Evolutionary conservation across 1,284 basidiomycete species (phyloP).

Genomic region (Cutaneotrichosporon sp.): DNA sequence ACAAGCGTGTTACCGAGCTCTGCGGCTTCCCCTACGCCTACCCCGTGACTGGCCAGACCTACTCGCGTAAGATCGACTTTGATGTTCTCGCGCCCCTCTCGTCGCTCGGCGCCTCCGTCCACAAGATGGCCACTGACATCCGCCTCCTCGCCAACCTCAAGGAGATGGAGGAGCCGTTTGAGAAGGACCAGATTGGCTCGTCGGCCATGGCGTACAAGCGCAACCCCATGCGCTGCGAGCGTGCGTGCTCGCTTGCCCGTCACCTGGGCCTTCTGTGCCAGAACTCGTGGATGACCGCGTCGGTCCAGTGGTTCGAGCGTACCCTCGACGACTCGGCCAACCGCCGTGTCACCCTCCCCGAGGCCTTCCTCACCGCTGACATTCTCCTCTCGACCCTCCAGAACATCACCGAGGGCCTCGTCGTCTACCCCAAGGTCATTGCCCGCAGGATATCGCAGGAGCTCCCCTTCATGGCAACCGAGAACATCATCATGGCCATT

Average conservation of each 20-base stretch:
- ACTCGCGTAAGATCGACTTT: slow-evolving; percentile 95
- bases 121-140: slow-evolving; percentile 97
- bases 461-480: slow-evolving; percentile 98
- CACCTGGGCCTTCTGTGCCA: slow-evolving; percentile 92
- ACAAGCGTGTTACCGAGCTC: slow-evolving; percentile 82
- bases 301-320: slow-evolving; percentile 94
- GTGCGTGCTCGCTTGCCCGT: slow-evolving; percentile 89
- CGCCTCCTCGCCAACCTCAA: slow-evolving; percentile 89
- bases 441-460: slow-evolving; percentile 87
- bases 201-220: slow-evolving; percentile 99
- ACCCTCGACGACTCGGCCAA: slow-evolving; percentile 97
- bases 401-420: slow-evolving; percentile 94
- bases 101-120: slow-evolving; percentile 89
- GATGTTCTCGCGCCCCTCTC: slow-evolving; percentile 88
- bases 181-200: slow-evolving; percentile 95
- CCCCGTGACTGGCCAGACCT: slow-evolving; percentile 97
- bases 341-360: slow-evolving; percentile 90
- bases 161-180: slow-evolving; percentile 99
- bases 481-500: slow-evolving; percentile 99
- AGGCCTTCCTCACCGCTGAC: slow-evolving; percentile 96
- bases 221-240: slow-evolving; percentile 98
- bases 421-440: slow-evolving; percentile 97
- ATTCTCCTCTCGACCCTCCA: slow-evolving; percentile 93
- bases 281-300: slow-evolving; percentile 86
- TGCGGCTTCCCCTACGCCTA: slow-evolving; percentile 92